phyloP scores from a whole-genome alignment of 352 stramenopile genomes.

The Pilasporangium apinafurcum region DNA sequence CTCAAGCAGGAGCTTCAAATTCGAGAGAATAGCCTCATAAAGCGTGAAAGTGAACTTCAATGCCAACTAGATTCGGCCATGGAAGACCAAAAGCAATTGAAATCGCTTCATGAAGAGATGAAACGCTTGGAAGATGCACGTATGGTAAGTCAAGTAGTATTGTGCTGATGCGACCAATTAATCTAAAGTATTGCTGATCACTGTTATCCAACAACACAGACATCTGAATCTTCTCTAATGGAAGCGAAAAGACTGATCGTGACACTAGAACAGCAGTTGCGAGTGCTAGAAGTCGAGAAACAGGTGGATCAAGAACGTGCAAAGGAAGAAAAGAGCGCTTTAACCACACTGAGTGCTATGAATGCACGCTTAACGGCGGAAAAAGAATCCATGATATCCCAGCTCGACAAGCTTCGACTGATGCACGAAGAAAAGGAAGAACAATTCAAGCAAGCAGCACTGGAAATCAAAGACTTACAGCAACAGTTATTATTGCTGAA shows the following conservation, averaged over 20 bases:
- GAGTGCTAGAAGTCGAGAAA: conserved; percentile 9
- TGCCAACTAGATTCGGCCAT: conserved; percentile 1
- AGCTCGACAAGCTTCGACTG: conserved; percentile 12
- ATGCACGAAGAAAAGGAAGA: conserved; percentile 14
- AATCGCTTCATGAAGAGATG: conserved; percentile 4
- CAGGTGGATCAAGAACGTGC: not conserved
- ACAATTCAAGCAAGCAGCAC: conserved; percentile 15
- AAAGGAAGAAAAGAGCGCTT: conserved; percentile 1
- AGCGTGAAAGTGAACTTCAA: conserved; percentile 14
- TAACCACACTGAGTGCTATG: conserved; percentile 4
- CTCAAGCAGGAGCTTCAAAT: conserved; percentile 15
- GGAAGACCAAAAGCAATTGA: conserved; percentile 3
- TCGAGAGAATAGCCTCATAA: conserved; percentile 21
- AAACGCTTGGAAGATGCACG: conserved; percentile 7
- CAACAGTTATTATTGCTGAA: conserved; percentile 52
- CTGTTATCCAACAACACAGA: too few relatives aligned
- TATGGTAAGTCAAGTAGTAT: conserved; percentile 2
- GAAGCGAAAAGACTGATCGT: conserved; percentile 2
- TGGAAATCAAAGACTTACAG: conserved; percentile 28
- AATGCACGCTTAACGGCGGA: conserved; percentile 19
- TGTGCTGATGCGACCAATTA: too few relatives aligned
- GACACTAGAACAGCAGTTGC: not conserved
- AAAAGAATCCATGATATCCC: conserved; percentile 9
- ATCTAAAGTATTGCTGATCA: too few relatives aligned
- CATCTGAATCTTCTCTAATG: not conserved